A percentile compares a stretch with the other conserved stretches of the same genome.
These are phyloP conservation scores for Backusella sp. DNA, from an alignment of 192 early-diverging fungal genomes.

Conservation along the genomic window DNA sequence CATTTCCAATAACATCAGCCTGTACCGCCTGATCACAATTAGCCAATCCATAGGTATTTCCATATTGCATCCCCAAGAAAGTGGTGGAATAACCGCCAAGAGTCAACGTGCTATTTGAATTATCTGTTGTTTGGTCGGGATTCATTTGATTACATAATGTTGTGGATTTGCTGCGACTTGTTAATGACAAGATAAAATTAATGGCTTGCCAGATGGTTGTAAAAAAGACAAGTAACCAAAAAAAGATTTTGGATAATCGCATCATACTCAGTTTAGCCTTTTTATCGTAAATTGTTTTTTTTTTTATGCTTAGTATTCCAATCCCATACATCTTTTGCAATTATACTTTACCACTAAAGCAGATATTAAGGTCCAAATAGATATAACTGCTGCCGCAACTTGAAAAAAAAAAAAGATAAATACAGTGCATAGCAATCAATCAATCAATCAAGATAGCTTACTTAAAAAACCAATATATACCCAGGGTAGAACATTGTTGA, in stretches of 20 bases:
- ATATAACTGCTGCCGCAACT: constrained; percentile 24
- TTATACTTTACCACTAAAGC: constrained; percentile 12
- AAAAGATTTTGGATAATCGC: constrained; percentile 21
- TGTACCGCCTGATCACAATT: constrained; percentile 35
- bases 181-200: constrained; percentile 22
- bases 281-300: not conserved
- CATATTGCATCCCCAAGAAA: constrained; percentile 34
- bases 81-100: constrained; percentile 14
- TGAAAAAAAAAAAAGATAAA: not conserved
- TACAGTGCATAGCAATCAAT: not conserved
- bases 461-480: constrained; percentile 25
- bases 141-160: constrained; percentile 11
- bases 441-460: not conserved
- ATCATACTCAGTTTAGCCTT: constrained; percentile 34
- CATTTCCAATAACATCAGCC: constrained; percentile 28
- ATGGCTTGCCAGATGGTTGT: constrained; percentile 26
- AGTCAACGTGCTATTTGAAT: not conserved
- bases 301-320: not conserved
- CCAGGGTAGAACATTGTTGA: constrained; percentile 26
- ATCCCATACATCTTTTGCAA: not conserved
- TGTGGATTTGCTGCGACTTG: constrained; percentile 14
- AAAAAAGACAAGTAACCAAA: constrained; percentile 26
- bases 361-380: constrained; percentile 13
- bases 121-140: not conserved
- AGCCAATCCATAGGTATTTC: constrained; percentile 31